Base-by-base conservation (phyloP, 495 filamentous ascomycete genomes). In the Evernia prunastri region DNA sequence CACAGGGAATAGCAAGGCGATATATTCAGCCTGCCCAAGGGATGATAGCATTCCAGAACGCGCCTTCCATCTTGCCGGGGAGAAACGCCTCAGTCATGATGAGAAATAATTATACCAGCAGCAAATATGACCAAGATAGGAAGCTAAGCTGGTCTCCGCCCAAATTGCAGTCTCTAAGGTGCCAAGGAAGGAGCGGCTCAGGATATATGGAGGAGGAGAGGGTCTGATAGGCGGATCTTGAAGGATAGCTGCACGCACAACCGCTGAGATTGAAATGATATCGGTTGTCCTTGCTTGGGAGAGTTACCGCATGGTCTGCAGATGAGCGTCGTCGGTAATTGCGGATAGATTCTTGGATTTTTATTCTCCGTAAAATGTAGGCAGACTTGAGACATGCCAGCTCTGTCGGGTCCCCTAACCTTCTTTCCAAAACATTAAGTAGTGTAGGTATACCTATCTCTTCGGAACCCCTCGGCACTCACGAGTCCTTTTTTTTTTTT, bases 1-100 rank as follows among this genome's bases (percentile, higher is more conserved):
- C 27, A 47, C 20, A 45, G 39, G 51, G 25, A n/a, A 29, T 13
- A 45, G 51, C 23, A 23, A 27, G 39, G 25, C 35, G 17, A 17
- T 57, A 45, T 45, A 42, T n/a, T n/a, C n/a, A n/a, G n/a, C n/a
- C 18, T 29, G 53, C 17, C 37, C 60, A 63, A 63, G 61, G 61
- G 45, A 42, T 63, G 49, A 42, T 63, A 54, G 56, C 61, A 63
- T 63, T 63, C 61, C 61, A 63, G 27, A 42, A 33, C 61, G 53
- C 53, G 37, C 51, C 29, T 45, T 33, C 61, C 37, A 39, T 63
- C 20, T 29, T 20, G 37, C 23, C 36, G 5, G 31, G 31, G 49
- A 53, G 51, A 40, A 43, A 31, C 18, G 51, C 29, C 20, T 33
- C 37, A 47, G 35, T 49, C 43, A 47, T 49, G 27, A 53, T 56